Base-by-base conservation (phyloP, 495 filamentous ascomycete species). In the Neohortaea acidophila region DNA sequence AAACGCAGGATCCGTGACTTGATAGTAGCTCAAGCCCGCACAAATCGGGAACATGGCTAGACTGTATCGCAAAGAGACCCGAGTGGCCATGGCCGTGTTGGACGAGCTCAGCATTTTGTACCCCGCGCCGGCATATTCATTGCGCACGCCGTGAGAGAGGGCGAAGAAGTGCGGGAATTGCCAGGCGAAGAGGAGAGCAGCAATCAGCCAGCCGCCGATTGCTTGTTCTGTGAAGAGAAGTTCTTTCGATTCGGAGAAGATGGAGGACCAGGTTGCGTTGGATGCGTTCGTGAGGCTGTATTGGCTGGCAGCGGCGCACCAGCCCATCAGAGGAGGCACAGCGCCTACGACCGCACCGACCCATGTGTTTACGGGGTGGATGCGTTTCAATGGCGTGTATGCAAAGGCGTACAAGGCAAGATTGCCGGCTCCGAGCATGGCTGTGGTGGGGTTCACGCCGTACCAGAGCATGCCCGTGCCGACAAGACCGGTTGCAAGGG, bases 131-230 rank as follows among this genome's bases (percentile, higher is more conserved):
- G 72, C 76, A 61, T 97, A 97, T 51, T 97, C 91, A 1, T 92
- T 79, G 6, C 82, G 67, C 40, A 96, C 89, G 8, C 70, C 60
- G 69, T 84, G 89, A 17, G 79, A 84, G 8, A 97, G 64, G 0
- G 84, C 77, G 64, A 93, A 94, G 64, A 97, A 97, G 55, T 97
- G 89, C 10, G 89, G 84, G 52, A 96, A 96, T 56, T 97, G 89
- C 89, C 89, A 97, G 1, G 84, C 81, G 43, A 94, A 91, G 5
- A 97, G 63, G 21, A 94, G 60, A 0, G 69, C 73, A 4, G 81
- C 91, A 0, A 94, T 63, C 5, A 96, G 57, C 89, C 89, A 97
- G 1, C 87, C 91, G 2, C 89, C 89, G 22, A 52, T 34, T 5
- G 79, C 60, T 21, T 52, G 45, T 51, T 76, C 64, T 13, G 72